phyloP scores from a whole-genome alignment of 768 basidiomycete species.

The Trametes villosa region DNA sequence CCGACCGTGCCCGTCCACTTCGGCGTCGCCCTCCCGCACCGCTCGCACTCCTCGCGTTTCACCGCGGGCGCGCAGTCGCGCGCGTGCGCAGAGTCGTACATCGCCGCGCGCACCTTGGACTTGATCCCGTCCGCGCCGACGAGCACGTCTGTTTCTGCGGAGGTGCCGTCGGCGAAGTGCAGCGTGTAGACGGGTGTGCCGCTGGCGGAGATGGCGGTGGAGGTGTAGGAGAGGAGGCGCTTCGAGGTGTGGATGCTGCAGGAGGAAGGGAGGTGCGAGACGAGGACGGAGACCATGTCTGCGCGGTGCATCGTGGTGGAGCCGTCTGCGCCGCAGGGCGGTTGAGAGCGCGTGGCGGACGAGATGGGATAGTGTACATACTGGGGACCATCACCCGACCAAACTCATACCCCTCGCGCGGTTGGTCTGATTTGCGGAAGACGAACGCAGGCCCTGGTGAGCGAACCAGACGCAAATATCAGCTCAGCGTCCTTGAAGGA shows the following conservation, averaged over 20 bases:
- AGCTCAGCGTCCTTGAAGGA: too few species aligned
- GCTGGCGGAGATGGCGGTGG: background rate
- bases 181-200: conserved; percentile 14
- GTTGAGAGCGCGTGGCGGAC: background rate
- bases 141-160: conserved; percentile 30
- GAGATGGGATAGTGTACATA: conserved; percentile 11
- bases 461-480: too few species aligned
- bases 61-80: conserved; percentile 13
- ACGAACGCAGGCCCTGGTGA: conserved; percentile 30
- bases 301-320: conserved; percentile 33
- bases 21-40: conserved; percentile 24
- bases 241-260: conserved; percentile 30
- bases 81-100: conserved; percentile 25
- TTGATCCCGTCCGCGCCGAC: conserved; percentile 36
- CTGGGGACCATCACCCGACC: conserved; percentile 29
- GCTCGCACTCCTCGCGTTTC: conserved; percentile 9
- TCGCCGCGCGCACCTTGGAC: conserved; percentile 29
- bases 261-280: conserved; percentile 22
- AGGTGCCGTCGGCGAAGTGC: conserved; percentile 28
- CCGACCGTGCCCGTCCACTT: conserved; percentile 33
- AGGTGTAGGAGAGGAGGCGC: conserved; percentile 26
- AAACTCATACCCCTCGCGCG: conserved; percentile 26
- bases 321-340: conserved; percentile 21
- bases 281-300: conserved; percentile 31
- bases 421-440: conserved; percentile 28